Percentiles rank a stretch among this genome's conserved stretches.
Evolutionary conservation across 108 stramenopile species (phyloP).

Genomic region (Seminavis robusta): DNA sequence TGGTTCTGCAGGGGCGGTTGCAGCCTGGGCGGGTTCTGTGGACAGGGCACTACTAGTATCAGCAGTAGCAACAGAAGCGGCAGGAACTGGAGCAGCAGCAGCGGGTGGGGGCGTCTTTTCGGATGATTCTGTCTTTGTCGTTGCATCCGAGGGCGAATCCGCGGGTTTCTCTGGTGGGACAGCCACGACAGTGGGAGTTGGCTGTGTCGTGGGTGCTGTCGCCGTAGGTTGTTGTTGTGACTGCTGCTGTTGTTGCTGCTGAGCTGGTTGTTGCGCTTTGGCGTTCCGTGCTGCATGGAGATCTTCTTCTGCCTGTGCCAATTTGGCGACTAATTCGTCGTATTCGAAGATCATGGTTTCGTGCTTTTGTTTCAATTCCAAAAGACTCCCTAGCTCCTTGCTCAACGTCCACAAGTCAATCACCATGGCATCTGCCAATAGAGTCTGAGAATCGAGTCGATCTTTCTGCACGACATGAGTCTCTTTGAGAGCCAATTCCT

Average conservation of each 20-base stretch:
- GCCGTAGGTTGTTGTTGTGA: not conserved
- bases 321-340: conserved; percentile 40
- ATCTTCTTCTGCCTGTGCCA: conserved; percentile 41
- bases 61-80: not conserved
- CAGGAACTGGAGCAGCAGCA: not conserved
- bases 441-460: conserved; percentile 8
- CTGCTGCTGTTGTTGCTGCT: not conserved
- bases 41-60: not conserved
- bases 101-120: not conserved
- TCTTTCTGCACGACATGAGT: conserved; percentile 23
- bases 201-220: not conserved
- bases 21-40: not conserved
- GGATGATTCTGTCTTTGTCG: not conserved
- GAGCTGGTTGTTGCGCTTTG: not conserved
- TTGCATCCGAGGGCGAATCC: not conserved
- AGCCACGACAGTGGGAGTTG: not conserved
- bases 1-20: not conserved
- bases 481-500: conserved; percentile 31
- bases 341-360: conserved; percentile 26
- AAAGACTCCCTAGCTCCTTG: conserved; percentile 27
- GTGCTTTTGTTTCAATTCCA: conserved; percentile 34
- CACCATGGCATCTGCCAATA: conserved; percentile 39
- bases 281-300: conserved; percentile 7
- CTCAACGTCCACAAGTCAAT: conserved; percentile 36
- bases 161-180: not conserved